These are phyloP conservation scores for Galerina marginata DNA, from an alignment of 768 basidiomycete species.

Conservation along the genomic window DNA sequence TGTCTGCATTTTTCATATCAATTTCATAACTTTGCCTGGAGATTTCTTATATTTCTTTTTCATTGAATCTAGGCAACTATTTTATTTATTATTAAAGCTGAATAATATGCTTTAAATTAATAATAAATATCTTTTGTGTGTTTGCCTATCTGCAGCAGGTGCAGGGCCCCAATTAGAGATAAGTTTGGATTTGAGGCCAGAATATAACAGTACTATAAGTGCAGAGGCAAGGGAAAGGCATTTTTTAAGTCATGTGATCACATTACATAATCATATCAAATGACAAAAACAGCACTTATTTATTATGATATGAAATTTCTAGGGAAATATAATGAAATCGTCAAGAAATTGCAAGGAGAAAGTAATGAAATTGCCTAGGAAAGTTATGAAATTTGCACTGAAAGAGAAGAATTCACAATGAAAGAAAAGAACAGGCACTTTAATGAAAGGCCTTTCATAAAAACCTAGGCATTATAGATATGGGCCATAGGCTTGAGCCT, in stretches of 20 bases:
- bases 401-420: no score
- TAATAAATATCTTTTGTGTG: neutral
- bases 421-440: no score
- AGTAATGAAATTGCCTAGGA: neutral
- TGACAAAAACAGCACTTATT: neutral
- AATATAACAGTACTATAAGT: no score
- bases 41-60: neutral
- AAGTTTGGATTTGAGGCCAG: no score
- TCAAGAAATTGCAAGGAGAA: neutral
- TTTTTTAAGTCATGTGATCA: no score
- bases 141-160: no score
- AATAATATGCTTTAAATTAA: no score
- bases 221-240: no score
- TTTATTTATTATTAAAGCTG: neutral
- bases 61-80: neutral
- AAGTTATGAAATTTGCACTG: neutral
- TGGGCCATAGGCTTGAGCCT: neutral
- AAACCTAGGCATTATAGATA: neutral
- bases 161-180: no score
- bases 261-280: no score
- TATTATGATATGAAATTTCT: neutral
- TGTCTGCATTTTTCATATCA: neutral
- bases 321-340: neutral
- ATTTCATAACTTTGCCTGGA: constrained; percentile 1
- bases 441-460: no score